These are phyloP conservation scores for Paracorniculantispora psalliotae DNA, from an alignment of 2,329 filamentous ascomycete genomes.

Conservation along the genomic window DNA sequence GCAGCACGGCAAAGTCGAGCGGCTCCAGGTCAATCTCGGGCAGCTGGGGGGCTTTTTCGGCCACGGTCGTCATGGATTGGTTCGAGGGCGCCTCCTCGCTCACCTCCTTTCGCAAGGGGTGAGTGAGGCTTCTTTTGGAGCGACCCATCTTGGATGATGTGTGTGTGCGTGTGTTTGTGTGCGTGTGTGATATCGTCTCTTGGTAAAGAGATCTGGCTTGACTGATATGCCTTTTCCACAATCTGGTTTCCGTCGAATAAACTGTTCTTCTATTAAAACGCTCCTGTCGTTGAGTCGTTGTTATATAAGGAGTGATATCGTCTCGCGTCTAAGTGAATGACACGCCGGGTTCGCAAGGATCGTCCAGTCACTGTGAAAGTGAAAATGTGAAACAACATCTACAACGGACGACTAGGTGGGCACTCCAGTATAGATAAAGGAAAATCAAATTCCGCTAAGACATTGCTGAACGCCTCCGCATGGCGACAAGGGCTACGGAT, in stretches of 20 bases:
- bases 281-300: background rate
- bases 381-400: constrained; percentile 1
- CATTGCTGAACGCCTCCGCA: background rate
- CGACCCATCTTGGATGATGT: constrained; percentile 3
- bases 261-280: background rate
- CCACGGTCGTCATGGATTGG: background rate
- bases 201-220: background rate
- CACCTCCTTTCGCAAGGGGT: background rate
- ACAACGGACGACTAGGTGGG: background rate
- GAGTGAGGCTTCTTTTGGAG: constrained; percentile 7
- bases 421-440: constrained; percentile 8
- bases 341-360: background rate
- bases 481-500: background rate
- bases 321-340: background rate
- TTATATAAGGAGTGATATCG: background rate
- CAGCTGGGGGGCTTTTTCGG: constrained; percentile 7
- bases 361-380: background rate
- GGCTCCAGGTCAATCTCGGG: constrained; percentile 11
- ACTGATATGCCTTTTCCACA: background rate
- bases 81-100: background rate
- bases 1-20: constrained; percentile 11
- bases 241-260: no score
- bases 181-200: background rate
- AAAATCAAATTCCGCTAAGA: background rate
- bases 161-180: background rate